These are phyloP conservation scores for Hypoxylon intermedium DNA, from an alignment of 495 filamentous ascomycete genomes.

Conservation along the genomic window DNA sequence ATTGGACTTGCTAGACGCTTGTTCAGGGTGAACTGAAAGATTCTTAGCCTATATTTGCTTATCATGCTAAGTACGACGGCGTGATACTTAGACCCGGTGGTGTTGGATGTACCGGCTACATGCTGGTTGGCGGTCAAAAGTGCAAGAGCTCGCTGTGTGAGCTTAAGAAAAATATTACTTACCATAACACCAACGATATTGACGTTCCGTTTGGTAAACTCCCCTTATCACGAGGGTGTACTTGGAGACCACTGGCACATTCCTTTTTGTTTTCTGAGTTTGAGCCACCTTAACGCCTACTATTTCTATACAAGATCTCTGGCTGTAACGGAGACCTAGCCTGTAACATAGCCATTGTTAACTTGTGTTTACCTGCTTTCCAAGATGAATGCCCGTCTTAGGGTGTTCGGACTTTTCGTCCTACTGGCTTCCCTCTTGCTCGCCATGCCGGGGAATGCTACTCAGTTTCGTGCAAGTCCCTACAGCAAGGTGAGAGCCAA, in stretches of 20 bases:
- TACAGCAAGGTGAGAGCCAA: not conserved
- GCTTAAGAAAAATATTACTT: not conserved
- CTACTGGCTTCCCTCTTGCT: not conserved
- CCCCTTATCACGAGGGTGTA: not conserved
- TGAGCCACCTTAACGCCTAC: not conserved
- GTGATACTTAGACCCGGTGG: not conserved
- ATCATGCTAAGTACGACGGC: not conserved
- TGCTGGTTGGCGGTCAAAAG: not conserved
- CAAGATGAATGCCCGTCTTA: not conserved
- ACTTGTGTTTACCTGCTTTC: not conserved
- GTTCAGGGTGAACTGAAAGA: not conserved
- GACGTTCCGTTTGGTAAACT: not conserved
- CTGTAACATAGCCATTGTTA: not conserved
- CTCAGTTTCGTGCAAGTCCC: not conserved
- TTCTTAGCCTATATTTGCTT: not conserved
- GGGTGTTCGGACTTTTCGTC: not conserved
- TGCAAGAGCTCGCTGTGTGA: not conserved
- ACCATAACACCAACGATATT: no score
- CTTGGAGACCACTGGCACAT: not conserved
- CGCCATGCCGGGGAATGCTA: not conserved
- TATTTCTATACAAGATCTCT: not conserved
- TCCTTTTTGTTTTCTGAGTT: not conserved
- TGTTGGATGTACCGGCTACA: not conserved
- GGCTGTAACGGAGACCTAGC: not conserved
- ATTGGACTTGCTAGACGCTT: not conserved